phyloP scores from a whole-genome alignment of 805 yeast species.

The Wickerhamiella domercqiae region DNA sequence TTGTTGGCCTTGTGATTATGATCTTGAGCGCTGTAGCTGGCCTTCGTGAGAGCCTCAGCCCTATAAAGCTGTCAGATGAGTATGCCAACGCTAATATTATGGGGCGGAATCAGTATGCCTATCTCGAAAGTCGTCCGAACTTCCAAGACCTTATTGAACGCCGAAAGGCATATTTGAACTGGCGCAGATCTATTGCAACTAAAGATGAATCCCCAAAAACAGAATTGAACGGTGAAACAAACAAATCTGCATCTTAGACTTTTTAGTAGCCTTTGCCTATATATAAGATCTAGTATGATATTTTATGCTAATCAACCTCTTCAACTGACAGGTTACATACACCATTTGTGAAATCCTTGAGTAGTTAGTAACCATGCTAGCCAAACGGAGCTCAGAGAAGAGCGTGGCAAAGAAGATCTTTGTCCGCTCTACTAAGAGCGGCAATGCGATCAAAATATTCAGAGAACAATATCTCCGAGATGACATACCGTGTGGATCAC shows the following conservation, averaged over 20 bases:
- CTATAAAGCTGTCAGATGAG: conserved; percentile 35
- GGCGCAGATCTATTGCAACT: conserved; percentile 11
- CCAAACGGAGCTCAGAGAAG: conserved; percentile 14
- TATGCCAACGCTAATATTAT: conserved; percentile 32
- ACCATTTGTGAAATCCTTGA: too few relatives aligned
- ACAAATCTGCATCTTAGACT: neutral
- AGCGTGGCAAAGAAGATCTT: conserved; percentile 47
- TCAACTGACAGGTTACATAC: too few relatives aligned
- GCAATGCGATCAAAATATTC: conserved; percentile 79
- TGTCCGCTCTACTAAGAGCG: conserved; percentile 69
- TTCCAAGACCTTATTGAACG: conserved; percentile 35
- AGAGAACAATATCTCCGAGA: conserved; percentile 86
- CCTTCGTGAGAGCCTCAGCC: conserved; percentile 28
- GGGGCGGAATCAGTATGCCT: conserved; percentile 34
- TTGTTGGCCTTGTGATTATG: conserved; percentile 32
- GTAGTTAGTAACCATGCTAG: conserved; percentile 9
- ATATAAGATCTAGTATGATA: too few relatives aligned
- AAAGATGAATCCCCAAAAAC: neutral
- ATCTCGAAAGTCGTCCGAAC: conserved; percentile 34
- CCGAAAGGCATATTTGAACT: conserved; percentile 29
- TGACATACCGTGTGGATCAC: conserved; percentile 84
- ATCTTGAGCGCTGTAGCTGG: conserved; percentile 24
- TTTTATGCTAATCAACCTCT: too few relatives aligned
- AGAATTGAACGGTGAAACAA: neutral
- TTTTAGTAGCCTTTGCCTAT: too few relatives aligned